Base-by-base conservation (phyloP, 2,329 filamentous ascomycete species). In the Aureobasidium sp. region DNA sequence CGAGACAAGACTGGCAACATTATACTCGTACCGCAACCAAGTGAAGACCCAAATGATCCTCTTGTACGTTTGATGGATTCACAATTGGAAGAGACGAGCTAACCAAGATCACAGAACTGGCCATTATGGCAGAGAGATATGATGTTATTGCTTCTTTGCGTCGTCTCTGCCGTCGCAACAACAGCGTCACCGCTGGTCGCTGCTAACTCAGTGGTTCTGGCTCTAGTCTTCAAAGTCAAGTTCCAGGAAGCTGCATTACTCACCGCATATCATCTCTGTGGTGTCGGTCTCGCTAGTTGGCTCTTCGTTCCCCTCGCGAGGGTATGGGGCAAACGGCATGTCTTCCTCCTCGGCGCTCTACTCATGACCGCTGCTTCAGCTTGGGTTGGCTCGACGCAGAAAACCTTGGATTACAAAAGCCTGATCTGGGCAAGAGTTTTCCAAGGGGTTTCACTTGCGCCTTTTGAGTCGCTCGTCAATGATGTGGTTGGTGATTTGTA, bases 21-120 rank as follows among this genome's bases (percentile, higher is more conserved):
- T n/a, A 92, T 98, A 71, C 88, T 98, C 38, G 91, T 97, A 7
- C 95, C 95, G 7, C 95, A 98, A 75, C 95, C 95, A 3, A 95
- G 91, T 68, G 92, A 97, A 78, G 93, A 97, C 76, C 93, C 93
- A 5, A 95, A 97, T 76, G 95, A 98, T 78, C 95, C 94, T 36
- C 84, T 97, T 71, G 88, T 90, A 85, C n/a, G n/a, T n/a, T n/a
- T n/a, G n/a, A n/a, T n/a, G n/a, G n/a, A n/a, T n/a, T n/a, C n/a
- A n/a, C n/a, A n/a, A n/a, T n/a, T n/a, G n/a, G n/a, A n/a, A n/a
- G n/a, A n/a, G n/a, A n/a, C n/a, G n/a, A n/a, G n/a, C n/a, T n/a
- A n/a, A n/a, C n/a, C n/a, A n/a, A n/a, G n/a, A n/a, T 67, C 80
- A 51, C 74, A 91, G 88, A 93, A 93, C 73, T 98, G 94, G 95